phyloP scores from a whole-genome alignment of 2,329 filamentous ascomycete genomes.

The Colletotrichum sp. region DNA sequence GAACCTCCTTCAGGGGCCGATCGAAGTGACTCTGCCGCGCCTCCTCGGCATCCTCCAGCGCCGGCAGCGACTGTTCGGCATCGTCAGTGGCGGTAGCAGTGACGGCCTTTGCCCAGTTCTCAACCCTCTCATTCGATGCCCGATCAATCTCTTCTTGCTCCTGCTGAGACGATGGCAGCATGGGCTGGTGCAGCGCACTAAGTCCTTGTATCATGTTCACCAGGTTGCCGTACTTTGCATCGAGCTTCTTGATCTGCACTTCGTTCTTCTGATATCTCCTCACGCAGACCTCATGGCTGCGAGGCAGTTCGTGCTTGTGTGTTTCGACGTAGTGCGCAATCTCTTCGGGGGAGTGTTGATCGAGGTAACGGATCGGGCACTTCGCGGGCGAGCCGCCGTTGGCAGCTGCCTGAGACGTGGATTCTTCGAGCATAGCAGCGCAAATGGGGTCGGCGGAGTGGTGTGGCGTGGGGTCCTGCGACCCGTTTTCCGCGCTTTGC shows the following conservation, averaged over 20 bases:
- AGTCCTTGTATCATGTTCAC: conserved; percentile 95
- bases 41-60: conserved; percentile 45
- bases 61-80: conserved; percentile 30
- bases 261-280: conserved; percentile 88
- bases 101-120: conserved; percentile 85
- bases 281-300: conserved; percentile 92
- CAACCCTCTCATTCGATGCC: conserved; percentile 72
- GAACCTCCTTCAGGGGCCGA: conserved; percentile 82
- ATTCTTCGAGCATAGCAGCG: conserved; percentile 67
- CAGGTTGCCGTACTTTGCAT: conserved; percentile 91
- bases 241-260: conserved; percentile 83
- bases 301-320: conserved; percentile 92
- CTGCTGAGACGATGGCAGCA: conserved; percentile 70
- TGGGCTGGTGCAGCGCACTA: conserved; percentile 84
- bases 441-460: conserved; percentile 65
- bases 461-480: conserved; percentile 48
- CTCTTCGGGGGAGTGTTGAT: conserved; percentile 92
- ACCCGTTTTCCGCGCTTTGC: background rate
- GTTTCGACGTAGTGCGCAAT: conserved; percentile 92
- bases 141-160: conserved; percentile 52
- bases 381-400: conserved; percentile 62
- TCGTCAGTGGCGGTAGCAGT: conserved; percentile 54
- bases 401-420: conserved; percentile 54
- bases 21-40: conserved; percentile 80
- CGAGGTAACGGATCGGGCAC: conserved; percentile 91